phyloP scores from a whole-genome alignment of 192 early-diverging fungal species.

The Backusella westeae region DNA sequence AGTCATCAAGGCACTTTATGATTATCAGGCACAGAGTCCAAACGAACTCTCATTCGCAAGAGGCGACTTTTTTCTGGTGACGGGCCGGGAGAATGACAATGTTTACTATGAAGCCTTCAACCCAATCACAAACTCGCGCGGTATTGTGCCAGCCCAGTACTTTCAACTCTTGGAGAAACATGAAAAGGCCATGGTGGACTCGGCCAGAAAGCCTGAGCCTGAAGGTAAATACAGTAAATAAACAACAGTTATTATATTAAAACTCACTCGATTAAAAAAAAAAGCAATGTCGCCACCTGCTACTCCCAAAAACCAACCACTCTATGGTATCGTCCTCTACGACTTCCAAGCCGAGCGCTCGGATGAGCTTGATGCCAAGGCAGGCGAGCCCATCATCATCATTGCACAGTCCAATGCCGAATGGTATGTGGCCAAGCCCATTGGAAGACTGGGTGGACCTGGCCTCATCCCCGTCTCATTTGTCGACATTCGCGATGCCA shows the following conservation, averaged over 20 bases:
- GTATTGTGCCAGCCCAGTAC: slow-evolving; percentile 67
- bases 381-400: slow-evolving; percentile 70
- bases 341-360: slow-evolving; percentile 69
- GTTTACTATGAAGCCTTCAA: slow-evolving; percentile 76
- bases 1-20: slow-evolving; percentile 70
- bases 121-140: slow-evolving; percentile 66
- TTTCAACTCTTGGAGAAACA: slow-evolving; percentile 71
- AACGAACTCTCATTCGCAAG: slow-evolving; percentile 71
- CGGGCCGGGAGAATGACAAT: slow-evolving; percentile 58
- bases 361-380: slow-evolving; percentile 69
- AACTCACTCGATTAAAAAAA: too few relatives aligned
- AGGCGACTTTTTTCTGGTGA: slow-evolving; percentile 77
- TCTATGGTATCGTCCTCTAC: slow-evolving; percentile 72
- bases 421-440: slow-evolving; percentile 78
- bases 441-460: slow-evolving; percentile 57
- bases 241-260: too few relatives aligned
- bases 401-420: slow-evolving; percentile 78
- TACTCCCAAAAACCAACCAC: slow-evolving; percentile 8
- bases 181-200: slow-evolving; percentile 24
- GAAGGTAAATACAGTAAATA: background rate
- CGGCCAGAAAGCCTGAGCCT: background rate
- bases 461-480: slow-evolving; percentile 76
- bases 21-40: slow-evolving; percentile 58
- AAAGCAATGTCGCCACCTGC: background rate
- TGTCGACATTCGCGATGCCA: slow-evolving; percentile 70